Conservation (phyloP, 352 stramenopile species). For the Halophytophthora batemanensis region DNA sequence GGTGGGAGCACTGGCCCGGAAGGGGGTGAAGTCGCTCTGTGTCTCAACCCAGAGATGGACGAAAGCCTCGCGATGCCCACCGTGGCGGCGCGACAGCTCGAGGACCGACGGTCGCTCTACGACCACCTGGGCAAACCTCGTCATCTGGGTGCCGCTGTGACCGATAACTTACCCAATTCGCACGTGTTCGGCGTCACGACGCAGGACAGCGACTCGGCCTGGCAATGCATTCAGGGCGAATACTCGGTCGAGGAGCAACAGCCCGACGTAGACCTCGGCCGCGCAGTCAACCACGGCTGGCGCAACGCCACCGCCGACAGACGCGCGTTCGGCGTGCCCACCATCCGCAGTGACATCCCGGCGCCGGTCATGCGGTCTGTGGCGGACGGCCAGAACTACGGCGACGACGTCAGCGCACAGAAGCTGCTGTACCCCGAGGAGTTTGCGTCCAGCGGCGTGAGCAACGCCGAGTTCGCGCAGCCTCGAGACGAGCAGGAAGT, state of each 20-base stretch:
- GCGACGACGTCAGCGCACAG: constrained; percentile 76
- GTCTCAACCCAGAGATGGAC: constrained; percentile 75
- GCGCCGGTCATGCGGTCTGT: constrained; percentile 68
- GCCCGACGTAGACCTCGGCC: constrained; percentile 79
- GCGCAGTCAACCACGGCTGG: constrained; percentile 81
- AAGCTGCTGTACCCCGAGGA: constrained; percentile 84
- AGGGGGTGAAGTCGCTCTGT: constrained; percentile 44
- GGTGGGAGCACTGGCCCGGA: constrained; percentile 18
- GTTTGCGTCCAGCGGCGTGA: constrained; percentile 76
- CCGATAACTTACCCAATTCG: constrained; percentile 30
- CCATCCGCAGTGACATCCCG: constrained; percentile 83
- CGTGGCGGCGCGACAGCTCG: constrained; percentile 62
- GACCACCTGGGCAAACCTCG: constrained; percentile 74
- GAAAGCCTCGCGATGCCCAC: constrained; percentile 34
- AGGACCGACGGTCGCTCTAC: constrained; percentile 68
- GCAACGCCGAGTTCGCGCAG: constrained; percentile 82
- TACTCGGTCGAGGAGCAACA: constrained; percentile 83
- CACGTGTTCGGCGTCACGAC: constrained; percentile 66
- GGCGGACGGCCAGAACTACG: constrained; percentile 91
- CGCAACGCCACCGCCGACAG: constrained; percentile 65
- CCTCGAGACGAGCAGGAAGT: constrained; percentile 58
- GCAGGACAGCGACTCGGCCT: constrained; percentile 52
- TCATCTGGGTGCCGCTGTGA: constrained; percentile 46
- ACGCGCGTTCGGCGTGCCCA: constrained; percentile 79
- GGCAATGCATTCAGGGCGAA: constrained; percentile 78